Evolutionary conservation across 1,139 yeast species (phyloP), one percentile per base, ranked within the genome.

Genomic region (Candida neerlandica): DNA sequence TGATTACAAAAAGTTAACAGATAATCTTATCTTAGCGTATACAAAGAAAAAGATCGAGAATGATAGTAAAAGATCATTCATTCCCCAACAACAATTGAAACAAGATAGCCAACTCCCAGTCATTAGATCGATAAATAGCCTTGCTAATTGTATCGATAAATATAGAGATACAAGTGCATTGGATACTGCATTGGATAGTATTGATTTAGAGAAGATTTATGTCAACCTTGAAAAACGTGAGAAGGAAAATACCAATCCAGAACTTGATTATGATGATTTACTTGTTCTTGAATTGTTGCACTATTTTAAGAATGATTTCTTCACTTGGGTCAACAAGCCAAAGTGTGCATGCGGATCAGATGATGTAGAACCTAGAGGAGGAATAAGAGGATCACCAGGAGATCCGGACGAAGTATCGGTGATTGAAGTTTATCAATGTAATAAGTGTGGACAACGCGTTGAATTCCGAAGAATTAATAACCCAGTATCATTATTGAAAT

Each of bases 291-390:
- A 85, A 56, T 65, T 89, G 16, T 72, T 92, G 34, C 67, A 76
- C 41, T 92, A 95, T 82, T 92, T 86, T 70, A 91, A 90, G 59
- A 73, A 85, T 45, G 85, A 81, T 43, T 91, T 89, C 69, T 92
- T 94, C 69, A 73, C 70, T 35, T 92, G 98, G 98, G 85, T 89
- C 12, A 86, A 86, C 59, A 77, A 77, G 41, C 92, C 96, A 0
- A 62, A 70, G 7, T 91, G 97, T 60, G 64, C 73, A 0, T 90
- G 97, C 63, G 50, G 52, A 2, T 43, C 52, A 6, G 48, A 49
- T 19, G 43, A 42, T 6, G 55, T 58, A 5, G 62, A 62, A 10
- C 55, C 55, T 43, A 52, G 60, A 15, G 61, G 61, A 0, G 55
- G 54, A 4, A 51, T 51, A 6, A 56, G 56, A 9, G 46, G 46